Evolutionary conservation across 768 basidiomycete genomes (phyloP), one percentile per base, ranked within the genome.

Genomic region (Termitomyces sp.): DNA sequence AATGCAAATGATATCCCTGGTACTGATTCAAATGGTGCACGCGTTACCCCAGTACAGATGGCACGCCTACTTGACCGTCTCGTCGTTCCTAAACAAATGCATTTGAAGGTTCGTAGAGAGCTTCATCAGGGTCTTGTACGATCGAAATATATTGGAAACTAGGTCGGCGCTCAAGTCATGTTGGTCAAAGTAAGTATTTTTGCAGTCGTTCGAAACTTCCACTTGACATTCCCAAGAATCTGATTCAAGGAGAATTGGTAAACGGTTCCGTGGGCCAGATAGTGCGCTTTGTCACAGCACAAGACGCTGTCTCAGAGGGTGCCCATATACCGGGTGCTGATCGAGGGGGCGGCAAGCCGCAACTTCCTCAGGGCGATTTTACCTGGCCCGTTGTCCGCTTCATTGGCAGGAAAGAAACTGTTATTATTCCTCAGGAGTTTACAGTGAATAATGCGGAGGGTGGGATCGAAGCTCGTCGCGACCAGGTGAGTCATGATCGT

Each of bases 161-260:
- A 91, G 81, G 74, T 86, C 50, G 87, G 86, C 12, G 89, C 91
- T 3, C 93, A 96, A 66, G 93, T 96, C 4, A 92, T 92, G 90
- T 66, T 89, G 2, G 76, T 88, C 60, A 88, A 88, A 75, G 87
- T 83, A 55, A 8, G 45, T 45, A n/a, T 17, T 19, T 46, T 26
- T 6, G 3, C 7, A n/a, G 1, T 14, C 8, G 37, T 10, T 12
- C 48, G 5, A 40, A 7, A 40, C 44, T 24, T 11, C 30, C 24
- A 38, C 42, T 57, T 12, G 51, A 45, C n/a, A 34, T 47, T 35
- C 15, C 22, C 59, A 50, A 89, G 87, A 90, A 90, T 60, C 66
- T 88, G 53, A 64, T 77, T 1, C 87, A 88, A 75, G 88, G 87
- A 24, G 60, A 69, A 43, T 70, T 90, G 28, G 85, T 90, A 17